These are phyloP conservation scores for Linum usitatissimum DNA, from an alignment of 345 rosid genomes.

Conservation along the genomic window DNA sequence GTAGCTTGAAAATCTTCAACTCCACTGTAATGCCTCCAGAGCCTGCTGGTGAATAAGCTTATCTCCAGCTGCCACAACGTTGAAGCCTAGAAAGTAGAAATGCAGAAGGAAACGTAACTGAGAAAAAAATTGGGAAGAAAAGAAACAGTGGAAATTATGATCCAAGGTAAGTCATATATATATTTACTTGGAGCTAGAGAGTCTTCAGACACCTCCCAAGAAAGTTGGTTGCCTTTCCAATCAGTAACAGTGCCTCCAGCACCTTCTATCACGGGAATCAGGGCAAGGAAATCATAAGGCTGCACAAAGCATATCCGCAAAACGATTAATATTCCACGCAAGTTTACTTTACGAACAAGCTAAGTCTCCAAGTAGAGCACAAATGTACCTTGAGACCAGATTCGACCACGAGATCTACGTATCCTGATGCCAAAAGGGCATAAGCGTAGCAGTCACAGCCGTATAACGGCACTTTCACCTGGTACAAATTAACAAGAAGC, in stretches of 20 bases:
- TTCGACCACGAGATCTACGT: slow-evolving; percentile 87
- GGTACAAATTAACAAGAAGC: slow-evolving; percentile 10
- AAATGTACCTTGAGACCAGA: slow-evolving; percentile 74
- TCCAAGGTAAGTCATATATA: neutral
- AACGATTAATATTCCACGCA: neutral
- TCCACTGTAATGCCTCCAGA: slow-evolving; percentile 30
- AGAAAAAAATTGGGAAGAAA: neutral
- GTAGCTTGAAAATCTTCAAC: neutral
- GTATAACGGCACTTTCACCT: slow-evolving; percentile 87
- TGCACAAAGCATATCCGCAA: slow-evolving; percentile 13
- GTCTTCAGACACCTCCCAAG: slow-evolving; percentile 70
- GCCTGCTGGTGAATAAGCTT: slow-evolving; percentile 46
- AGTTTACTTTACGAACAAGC: neutral
- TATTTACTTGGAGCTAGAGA: slow-evolving; percentile 64
- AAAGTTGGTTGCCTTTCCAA: slow-evolving; percentile 61
- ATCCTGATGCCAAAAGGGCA: slow-evolving; percentile 92
- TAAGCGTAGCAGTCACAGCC: slow-evolving; percentile 98
- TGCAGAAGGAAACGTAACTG: neutral
- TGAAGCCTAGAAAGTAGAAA: slow-evolving; percentile 41
- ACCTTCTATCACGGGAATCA: slow-evolving; percentile 85
- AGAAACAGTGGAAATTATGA: neutral
- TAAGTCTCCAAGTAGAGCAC: neutral
- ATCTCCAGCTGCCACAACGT: slow-evolving; percentile 85
- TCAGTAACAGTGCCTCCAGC: slow-evolving; percentile 82
- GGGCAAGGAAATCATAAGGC: slow-evolving; percentile 90